A percentile compares a stretch with the other conserved stretches of the same genome.
These are phyloP conservation scores for Cymbopogon citratus DNA, from an alignment of 176 grass and related monocot genomes.

Conservation along the genomic window DNA sequence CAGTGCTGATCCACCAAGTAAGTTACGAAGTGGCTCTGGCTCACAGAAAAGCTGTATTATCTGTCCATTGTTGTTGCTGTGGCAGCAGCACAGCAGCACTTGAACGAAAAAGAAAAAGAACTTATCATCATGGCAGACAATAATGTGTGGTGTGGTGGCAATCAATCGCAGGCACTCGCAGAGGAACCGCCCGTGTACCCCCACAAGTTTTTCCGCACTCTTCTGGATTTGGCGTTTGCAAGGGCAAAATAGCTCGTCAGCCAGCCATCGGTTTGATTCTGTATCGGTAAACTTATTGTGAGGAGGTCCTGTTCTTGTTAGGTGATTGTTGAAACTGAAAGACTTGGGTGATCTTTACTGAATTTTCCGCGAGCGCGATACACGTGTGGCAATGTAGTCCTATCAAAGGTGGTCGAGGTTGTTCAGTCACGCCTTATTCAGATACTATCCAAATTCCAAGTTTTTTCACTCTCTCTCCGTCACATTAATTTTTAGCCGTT, in stretches of 20 bases:
- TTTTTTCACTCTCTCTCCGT: no score
- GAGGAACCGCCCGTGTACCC: constrained; percentile 74
- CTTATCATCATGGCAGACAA: not conserved
- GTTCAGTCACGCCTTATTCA: no score
- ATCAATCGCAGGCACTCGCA: constrained; percentile 55
- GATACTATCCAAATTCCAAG: no score
- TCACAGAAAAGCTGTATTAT: not conserved
- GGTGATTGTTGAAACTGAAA: not conserved
- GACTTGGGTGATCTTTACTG: not conserved
- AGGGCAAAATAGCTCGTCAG: constrained; percentile 47
- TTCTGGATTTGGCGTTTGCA: constrained; percentile 59
- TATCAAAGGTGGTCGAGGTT: not conserved
- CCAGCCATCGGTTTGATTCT: not conserved
- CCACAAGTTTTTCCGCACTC: constrained; percentile 64
- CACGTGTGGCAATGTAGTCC: not conserved
- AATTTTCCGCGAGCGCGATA: not conserved
- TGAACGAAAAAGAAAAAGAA: not conserved
- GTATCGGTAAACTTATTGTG: not conserved
- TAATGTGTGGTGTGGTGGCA: not conserved
- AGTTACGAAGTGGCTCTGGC: not conserved
- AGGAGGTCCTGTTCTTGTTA: not conserved
- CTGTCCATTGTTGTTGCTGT: not conserved
- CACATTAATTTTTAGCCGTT: no score
- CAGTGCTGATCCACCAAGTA: constrained; percentile 88
- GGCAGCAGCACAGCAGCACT: not conserved